Percentiles rank a stretch among this genome's conserved stretches.
These are phyloP conservation scores for Neopestalotiopsis rosae DNA, from an alignment of 2,329 filamentous ascomycete genomes.

Conservation along the genomic window DNA sequence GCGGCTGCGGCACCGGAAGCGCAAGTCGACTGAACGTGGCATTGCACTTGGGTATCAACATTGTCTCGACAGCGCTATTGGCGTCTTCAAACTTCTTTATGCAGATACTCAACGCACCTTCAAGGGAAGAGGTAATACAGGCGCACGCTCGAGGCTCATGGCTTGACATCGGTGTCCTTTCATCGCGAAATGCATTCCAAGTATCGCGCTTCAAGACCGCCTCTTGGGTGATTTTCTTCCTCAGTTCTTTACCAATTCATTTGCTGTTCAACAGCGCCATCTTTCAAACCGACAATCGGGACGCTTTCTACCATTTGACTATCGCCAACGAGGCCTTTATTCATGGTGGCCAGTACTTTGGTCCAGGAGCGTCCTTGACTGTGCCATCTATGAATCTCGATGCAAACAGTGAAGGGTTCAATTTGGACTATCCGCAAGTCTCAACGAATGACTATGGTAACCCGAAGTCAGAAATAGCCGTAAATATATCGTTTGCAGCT, in stretches of 20 bases:
- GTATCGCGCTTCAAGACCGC: constrained; percentile 9
- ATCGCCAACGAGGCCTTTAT: constrained; percentile 20
- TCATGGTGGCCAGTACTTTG: constrained; percentile 6
- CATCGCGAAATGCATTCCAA: constrained; percentile 38
- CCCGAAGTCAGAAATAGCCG: neutral
- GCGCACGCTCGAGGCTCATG: constrained; percentile 46
- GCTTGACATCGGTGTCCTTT: constrained; percentile 48
- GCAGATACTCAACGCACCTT: constrained; percentile 24
- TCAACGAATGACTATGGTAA: neutral
- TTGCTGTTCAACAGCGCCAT: constrained; percentile 20
- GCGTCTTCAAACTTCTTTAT: constrained; percentile 27
- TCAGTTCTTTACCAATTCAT: constrained; percentile 22
- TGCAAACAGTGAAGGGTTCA: neutral
- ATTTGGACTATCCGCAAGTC: neutral
- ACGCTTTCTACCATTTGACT: constrained; percentile 8
- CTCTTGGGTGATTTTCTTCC: constrained; percentile 8
- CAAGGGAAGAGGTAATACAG: constrained; percentile 32
- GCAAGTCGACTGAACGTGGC: constrained; percentile 7
- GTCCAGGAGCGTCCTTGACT: constrained; percentile 5
- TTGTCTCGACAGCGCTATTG: constrained; percentile 16
- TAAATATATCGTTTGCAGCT: neutral
- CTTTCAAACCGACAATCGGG: constrained; percentile 14
- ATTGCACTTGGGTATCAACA: constrained; percentile 19
- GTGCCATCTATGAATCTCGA: neutral
- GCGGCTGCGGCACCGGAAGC: neutral